Base-by-base conservation (phyloP, 805 yeast genomes). In the Wickerhamomyces chambardii region DNA sequence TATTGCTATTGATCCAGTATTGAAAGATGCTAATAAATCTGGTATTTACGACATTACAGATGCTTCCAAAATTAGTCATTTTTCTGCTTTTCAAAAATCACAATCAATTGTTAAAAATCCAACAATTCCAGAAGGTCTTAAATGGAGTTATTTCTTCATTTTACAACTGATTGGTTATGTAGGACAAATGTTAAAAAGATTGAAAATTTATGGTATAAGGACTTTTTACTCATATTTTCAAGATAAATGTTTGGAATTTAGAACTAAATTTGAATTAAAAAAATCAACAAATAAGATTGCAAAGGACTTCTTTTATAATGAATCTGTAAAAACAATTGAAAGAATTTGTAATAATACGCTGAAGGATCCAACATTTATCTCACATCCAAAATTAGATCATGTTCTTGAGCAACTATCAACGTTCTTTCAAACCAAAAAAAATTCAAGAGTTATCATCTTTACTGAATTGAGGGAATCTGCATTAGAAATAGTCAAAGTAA, bases 401-500 rank as follows among this genome's bases (percentile, higher is more conserved):
- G 48, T 84, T 32, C 59, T 75, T 16, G 68, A 70, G 9, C 83
- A 81, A 45, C 53, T 89, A 31, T 50, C 56, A 4, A 58, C 56
- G 2, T 89, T 85, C 47, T 77, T 79, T 41, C 48, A 55, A 3
- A 44, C 56, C 4, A 59, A 58, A 11, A 45, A 54, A 2, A 70
- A 76, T 35, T 82, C 94, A 2, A 71, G 84, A 43, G 92, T 81
- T 4, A 94, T 92, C 30, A 69, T 92, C 0, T 92, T 92, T 55
- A 83, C 95, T 0, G 95, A 89, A 52, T 72, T 75, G 40, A 70
- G 99, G 53, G 94, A 85, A 43, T 81, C 95, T 5, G 98, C 97
- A 0, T 60, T 84, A 29, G 97, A 89, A 42, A 81, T 92, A 31
- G 85, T 84, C 2, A 77, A 75, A 43, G 70, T 60, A 35, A 58